A percentile compares a stretch with the other conserved stretches of the same genome.
These are phyloP conservation scores for Gremmenia infestans DNA, from an alignment of 2,329 filamentous ascomycete species.

Conservation along the genomic window DNA sequence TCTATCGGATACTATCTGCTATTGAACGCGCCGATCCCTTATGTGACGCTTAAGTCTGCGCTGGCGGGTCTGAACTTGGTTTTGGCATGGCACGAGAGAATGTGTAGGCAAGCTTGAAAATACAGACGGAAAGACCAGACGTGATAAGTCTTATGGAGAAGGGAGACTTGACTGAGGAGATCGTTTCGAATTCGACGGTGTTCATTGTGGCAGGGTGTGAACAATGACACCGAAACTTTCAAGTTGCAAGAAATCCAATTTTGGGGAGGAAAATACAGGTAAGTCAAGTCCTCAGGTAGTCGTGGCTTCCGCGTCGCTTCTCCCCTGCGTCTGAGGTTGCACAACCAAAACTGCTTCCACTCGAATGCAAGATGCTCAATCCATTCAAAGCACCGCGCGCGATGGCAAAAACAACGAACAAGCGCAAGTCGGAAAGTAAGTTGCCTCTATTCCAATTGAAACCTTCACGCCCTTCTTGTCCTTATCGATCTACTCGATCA, in stretches of 20 bases:
- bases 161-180: no score
- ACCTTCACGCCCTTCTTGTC: neutral
- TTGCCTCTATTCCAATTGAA: neutral
- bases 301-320: no score
- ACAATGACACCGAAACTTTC: no score
- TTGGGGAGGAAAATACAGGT: no score
- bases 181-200: no score
- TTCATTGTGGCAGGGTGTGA: no score
- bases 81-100: neutral
- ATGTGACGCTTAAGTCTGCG: neutral
- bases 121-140: no score
- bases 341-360: neutral
- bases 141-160: no score
- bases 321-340: neutral
- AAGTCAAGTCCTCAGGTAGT: no score
- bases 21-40: neutral
- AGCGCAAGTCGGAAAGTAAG: slow-evolving; percentile 23
- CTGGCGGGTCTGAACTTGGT: neutral
- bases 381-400: neutral
- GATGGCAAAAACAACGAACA: slow-evolving; percentile 6
- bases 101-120: neutral
- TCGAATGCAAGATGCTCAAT: neutral
- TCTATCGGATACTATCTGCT: slow-evolving; percentile 3
- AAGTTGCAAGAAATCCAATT: no score
- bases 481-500: neutral